These are phyloP conservation scores for Phytophthora melonis DNA, from an alignment of 352 stramenopile genomes.

Conservation along the genomic window DNA sequence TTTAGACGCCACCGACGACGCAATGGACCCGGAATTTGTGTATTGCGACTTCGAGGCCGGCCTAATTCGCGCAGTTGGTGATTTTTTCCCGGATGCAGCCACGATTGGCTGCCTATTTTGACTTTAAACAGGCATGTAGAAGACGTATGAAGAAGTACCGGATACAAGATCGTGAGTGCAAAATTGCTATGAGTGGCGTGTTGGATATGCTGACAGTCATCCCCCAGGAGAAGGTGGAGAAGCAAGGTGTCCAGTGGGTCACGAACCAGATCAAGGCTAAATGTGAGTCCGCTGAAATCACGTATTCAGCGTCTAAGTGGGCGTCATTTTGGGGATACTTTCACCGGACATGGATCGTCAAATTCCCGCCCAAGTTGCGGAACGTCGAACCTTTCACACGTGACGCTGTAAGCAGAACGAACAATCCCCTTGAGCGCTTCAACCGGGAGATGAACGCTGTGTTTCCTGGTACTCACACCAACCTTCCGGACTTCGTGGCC, in stretches of 20 bases:
- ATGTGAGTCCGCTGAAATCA: background rate
- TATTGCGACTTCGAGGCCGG: slow-evolving; percentile 22
- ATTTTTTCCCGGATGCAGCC: slow-evolving; percentile 1
- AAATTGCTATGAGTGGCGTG: slow-evolving; percentile 8
- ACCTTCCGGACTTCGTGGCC: slow-evolving; percentile 19
- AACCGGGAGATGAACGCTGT: slow-evolving; percentile 32
- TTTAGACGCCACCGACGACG: background rate
- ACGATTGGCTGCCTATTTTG: slow-evolving; percentile 13
- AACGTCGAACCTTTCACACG: slow-evolving; percentile 6
- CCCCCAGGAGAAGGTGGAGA: background rate
- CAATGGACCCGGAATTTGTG: background rate
- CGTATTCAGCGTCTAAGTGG: slow-evolving; percentile 7
- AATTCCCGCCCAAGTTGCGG: background rate
- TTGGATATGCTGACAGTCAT: slow-evolving; percentile 14
- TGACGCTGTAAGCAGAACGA: slow-evolving; percentile 7
- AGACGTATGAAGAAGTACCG: slow-evolving; percentile 11
- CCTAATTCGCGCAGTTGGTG: background rate
- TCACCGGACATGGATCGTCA: slow-evolving; percentile 15
- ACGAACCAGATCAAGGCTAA: background rate
- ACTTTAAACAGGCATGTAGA: slow-evolving; percentile 12
- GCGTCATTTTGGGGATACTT: slow-evolving; percentile 25
- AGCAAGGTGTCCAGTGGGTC: slow-evolving; percentile 5
- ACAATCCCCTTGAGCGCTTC: slow-evolving; percentile 32
- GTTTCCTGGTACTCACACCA: slow-evolving; percentile 16
- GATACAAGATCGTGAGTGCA: background rate